Percentiles rank a stretch among this genome's conserved stretches.
These are phyloP conservation scores for Adiantum capillusveneris DNA, from an alignment of 75 land plant species.

Conservation along the genomic window DNA sequence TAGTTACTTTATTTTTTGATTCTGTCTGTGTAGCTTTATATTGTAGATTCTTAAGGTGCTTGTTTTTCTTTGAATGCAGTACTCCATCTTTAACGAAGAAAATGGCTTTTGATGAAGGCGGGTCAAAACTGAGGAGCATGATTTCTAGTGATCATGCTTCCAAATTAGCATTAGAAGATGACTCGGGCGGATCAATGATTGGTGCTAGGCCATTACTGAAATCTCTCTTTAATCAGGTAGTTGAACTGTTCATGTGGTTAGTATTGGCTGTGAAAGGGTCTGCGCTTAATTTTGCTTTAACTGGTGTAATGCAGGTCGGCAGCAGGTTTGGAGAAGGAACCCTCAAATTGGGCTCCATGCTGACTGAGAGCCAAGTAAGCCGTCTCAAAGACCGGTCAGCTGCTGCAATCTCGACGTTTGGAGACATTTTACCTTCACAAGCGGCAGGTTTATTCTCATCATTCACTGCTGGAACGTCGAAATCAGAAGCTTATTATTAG, in stretches of 20 bases:
- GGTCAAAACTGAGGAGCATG: background rate
- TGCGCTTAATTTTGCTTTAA: background rate
- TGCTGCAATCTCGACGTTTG: conserved; percentile 85
- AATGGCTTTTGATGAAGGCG: background rate
- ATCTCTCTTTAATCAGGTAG: conserved; percentile 87
- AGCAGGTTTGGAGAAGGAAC: conserved; percentile 97
- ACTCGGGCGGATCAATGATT: conserved; percentile 41
- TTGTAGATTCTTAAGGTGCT: no score
- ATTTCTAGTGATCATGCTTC: conserved; percentile 36
- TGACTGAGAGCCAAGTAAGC: conserved; percentile 86
- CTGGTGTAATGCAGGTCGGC: conserved; percentile 67
- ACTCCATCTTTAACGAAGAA: conserved; percentile 8
- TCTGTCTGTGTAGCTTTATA: no score
- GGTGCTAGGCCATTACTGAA: conserved; percentile 80
- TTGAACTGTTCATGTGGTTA: no score
- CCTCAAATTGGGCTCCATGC: conserved; percentile 69
- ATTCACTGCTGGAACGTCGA: conserved; percentile 41
- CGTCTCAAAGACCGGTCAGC: conserved; percentile 74
- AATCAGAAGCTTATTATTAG: no score
- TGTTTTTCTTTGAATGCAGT: no score
- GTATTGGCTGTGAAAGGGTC: no score
- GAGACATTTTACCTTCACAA: conserved; percentile 87
- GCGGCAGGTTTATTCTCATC: conserved; percentile 95
- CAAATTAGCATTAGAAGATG: conserved; percentile 58
- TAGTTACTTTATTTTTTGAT: no score